Evolutionary conservation across 23 red algal species (phyloP).

Genomic region (Gracilariopsis chorda): DNA sequence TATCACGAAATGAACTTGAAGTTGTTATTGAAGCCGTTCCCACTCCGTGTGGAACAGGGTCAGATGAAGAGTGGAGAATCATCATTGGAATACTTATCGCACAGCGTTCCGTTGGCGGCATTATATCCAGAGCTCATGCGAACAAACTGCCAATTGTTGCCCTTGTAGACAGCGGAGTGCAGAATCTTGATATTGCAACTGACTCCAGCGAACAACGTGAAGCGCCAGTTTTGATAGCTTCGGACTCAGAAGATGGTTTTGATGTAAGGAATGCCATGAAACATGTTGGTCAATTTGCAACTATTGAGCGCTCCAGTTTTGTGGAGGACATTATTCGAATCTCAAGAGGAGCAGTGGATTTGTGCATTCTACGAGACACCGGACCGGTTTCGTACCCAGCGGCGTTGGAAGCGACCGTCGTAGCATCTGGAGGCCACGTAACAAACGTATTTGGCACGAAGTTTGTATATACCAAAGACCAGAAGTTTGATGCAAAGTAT

Average conservation of each 20-base stretch:
- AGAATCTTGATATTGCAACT: neutral
- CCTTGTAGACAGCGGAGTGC: neutral
- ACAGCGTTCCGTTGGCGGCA: neutral
- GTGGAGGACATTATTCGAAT: neutral
- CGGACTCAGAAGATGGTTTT: neutral
- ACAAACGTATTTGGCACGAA: slow-evolving; percentile 49
- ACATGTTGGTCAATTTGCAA: neutral
- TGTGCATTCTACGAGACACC: neutral
- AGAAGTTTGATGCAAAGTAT: neutral
- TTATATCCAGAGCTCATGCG: neutral
- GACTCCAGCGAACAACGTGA: neutral
- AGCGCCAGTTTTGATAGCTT: neutral
- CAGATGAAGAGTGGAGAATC: neutral
- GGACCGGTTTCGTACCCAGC: neutral
- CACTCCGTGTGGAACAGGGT: neutral
- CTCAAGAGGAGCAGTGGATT: neutral
- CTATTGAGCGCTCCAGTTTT: neutral
- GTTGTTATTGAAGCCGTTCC: neutral
- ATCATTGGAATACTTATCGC: neutral
- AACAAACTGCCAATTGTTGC: neutral
- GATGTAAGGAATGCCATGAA: neutral
- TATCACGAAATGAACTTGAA: neutral
- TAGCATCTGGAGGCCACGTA: slow-evolving; percentile 23
- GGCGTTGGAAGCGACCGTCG: slow-evolving; percentile 16
- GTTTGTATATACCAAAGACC: neutral